Evolutionary conservation across 345 rosid genomes (phyloP), one percentile per base, ranked within the genome.

Genomic region (Gossypium longicalyx): DNA sequence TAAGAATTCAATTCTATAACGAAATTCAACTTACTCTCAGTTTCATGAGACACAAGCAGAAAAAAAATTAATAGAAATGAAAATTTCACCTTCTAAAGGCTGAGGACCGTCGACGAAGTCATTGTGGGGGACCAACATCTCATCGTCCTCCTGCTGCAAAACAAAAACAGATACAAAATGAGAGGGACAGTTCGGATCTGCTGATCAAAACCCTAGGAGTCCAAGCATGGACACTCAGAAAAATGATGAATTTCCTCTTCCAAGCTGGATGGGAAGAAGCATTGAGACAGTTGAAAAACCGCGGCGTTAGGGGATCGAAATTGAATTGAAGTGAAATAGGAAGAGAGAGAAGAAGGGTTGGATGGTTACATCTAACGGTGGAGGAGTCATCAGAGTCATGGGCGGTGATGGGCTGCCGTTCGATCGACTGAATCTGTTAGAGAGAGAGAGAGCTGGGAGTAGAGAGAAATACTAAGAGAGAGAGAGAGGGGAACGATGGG

Each of bases 51-150:
- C n/a, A 25, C 34, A 58, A n/a, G 41, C 8, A 2, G 58, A 7
- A 13, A 49, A 19, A 10, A 25, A 45, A 7, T 25, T 1, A 27
- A 22, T 38, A n/a, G 38, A 51, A 4, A 66, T 34, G 38, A 63
- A 20, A 65, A 73, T 49, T 20, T 57, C 11, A 87, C 98, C 98
- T 90, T 92, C 98, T 89, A 94, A 88, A 1, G 97, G 97, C 89
- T 90, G 98, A 53, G 95, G 94, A 74, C 91, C 93, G 57, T 89
- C 93, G 49, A 88, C 92, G 77, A 91, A 70, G 83, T 91, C 99
- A 61, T 93, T 82, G 78, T 88, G 91, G 20, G 98, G 98, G 72
- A 92, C 98, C 25, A 92, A 92, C 94, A 93, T 88, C 89, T 95
- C 98, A 76, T 93, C 99, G 80, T 91, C 99, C 64, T 89, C 96